phyloP scores from a whole-genome alignment of 1,284 basidiomycete species.

The Naganishia cerealis region DNA sequence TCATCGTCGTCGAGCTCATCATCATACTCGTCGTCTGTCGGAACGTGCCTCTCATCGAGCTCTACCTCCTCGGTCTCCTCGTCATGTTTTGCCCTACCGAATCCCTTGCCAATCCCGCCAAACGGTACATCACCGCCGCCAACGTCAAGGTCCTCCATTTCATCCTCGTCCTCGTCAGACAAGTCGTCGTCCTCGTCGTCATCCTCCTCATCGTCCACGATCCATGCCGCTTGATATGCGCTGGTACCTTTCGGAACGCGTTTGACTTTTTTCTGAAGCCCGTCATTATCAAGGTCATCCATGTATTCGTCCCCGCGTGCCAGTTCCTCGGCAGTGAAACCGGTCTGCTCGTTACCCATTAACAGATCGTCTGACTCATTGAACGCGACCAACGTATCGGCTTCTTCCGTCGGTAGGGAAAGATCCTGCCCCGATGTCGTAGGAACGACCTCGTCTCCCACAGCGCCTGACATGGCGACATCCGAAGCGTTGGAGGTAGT shows the following conservation, averaged over 20 bases:
- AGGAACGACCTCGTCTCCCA: not conserved
- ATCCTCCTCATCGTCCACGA: slow-evolving; percentile 71
- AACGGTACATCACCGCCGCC: slow-evolving; percentile 38
- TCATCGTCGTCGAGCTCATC: slow-evolving; percentile 82
- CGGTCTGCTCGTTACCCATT: slow-evolving; percentile 92
- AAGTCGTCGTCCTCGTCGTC: slow-evolving; percentile 57
- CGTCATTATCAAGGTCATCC: slow-evolving; percentile 45
- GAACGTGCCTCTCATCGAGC: slow-evolving; percentile 52
- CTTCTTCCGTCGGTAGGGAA: slow-evolving; percentile 62
- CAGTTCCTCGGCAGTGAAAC: slow-evolving; percentile 98
- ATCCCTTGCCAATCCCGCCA: slow-evolving; percentile 24
- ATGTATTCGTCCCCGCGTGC: slow-evolving; percentile 61
- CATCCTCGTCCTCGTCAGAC: slow-evolving; percentile 43
- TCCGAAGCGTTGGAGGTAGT: slow-evolving; percentile 43
- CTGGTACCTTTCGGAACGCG: slow-evolving; percentile 84
- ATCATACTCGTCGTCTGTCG: slow-evolving; percentile 60
- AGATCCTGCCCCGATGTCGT: slow-evolving; percentile 32
- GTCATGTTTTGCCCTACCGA: slow-evolving; percentile 45
- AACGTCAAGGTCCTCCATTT: slow-evolving; percentile 40
- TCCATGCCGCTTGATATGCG: slow-evolving; percentile 91
- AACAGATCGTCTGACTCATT: slow-evolving; percentile 75
- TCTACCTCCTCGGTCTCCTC: slow-evolving; percentile 69
- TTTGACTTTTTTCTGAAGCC: slow-evolving; percentile 57
- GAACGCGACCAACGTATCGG: slow-evolving; percentile 83
- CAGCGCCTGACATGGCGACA: not conserved